Evolutionary conservation across 306 rosid genomes (phyloP).

Genomic region (Gillenia trifoliata): DNA sequence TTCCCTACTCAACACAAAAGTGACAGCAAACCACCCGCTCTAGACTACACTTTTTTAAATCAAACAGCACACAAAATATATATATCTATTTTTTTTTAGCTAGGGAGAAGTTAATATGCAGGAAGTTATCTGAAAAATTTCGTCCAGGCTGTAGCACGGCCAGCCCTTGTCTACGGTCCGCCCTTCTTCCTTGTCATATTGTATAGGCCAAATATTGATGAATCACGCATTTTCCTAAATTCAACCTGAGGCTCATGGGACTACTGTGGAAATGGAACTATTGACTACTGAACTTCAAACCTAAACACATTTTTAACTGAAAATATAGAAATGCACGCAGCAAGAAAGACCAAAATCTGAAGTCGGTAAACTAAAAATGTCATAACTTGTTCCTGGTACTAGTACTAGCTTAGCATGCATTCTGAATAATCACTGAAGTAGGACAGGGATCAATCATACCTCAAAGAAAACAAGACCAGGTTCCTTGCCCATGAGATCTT

Average conservation of each 20-base stretch:
- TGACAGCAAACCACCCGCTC: too few relatives aligned
- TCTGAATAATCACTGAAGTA: constrained; percentile 6
- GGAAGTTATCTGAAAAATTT: too few relatives aligned
- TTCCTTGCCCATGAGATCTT: constrained; percentile 80
- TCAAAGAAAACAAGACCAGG: constrained; percentile 90
- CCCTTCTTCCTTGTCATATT: too few relatives aligned
- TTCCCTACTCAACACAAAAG: too few relatives aligned
- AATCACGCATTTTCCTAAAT: neutral
- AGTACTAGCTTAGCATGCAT: neutral
- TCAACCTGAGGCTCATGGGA: neutral
- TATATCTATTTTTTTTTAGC: too few relatives aligned
- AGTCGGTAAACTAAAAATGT: neutral
- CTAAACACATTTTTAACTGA: neutral
- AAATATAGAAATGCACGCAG: neutral
- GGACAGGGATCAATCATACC: constrained; percentile 37
- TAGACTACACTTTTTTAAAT: too few relatives aligned
- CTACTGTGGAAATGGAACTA: too few relatives aligned
- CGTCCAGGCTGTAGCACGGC: too few relatives aligned
- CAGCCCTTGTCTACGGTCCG: too few relatives aligned
- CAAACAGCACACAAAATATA: too few relatives aligned
- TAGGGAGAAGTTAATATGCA: too few relatives aligned
- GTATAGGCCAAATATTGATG: neutral
- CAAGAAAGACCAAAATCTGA: constrained; percentile 12
- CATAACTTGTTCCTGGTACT: neutral
- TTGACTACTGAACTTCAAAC: too few relatives aligned